phyloP scores from a whole-genome alignment of 805 yeast species.

The Cyberlindnera mrakii region DNA sequence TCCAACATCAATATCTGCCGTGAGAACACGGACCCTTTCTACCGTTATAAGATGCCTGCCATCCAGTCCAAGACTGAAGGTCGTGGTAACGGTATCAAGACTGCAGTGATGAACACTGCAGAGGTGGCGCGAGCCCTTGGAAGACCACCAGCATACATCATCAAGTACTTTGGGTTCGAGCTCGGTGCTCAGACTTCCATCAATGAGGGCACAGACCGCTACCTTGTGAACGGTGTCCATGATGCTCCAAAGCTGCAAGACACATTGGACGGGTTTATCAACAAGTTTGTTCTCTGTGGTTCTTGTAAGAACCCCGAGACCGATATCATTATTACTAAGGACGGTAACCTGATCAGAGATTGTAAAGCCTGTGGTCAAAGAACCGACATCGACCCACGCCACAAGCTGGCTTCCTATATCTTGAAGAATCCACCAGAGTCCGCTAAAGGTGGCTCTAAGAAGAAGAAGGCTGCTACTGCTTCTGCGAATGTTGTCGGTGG shows the following conservation, averaged over 20 bases:
- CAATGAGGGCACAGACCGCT: conserved; percentile 77
- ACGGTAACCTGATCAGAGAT: conserved; percentile 74
- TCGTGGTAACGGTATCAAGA: conserved; percentile 98
- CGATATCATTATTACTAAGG: conserved; percentile 73
- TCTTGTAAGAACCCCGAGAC: conserved; percentile 98
- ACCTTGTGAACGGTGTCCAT: conserved; percentile 90
- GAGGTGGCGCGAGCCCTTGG: conserved; percentile 94
- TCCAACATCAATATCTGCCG: conserved; percentile 90
- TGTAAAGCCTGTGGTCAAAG: conserved; percentile 98
- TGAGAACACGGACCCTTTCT: conserved; percentile 95
- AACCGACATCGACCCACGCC: conserved; percentile 76
- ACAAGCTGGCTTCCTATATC: conserved; percentile 80
- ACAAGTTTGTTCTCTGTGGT: conserved; percentile 88
- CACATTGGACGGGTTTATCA: conserved; percentile 87
- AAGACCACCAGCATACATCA: conserved; percentile 87
- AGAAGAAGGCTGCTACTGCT: conserved; percentile 76
- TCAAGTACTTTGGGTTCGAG: conserved; percentile 94
- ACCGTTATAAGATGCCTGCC: conserved; percentile 99
- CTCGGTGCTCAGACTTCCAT: conserved; percentile 93
- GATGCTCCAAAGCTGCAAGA: conserved; percentile 89
- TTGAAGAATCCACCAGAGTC: conserved; percentile 81
- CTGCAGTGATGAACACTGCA: conserved; percentile 81
- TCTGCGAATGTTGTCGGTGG: conserved; percentile 87
- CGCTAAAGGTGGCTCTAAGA: conserved; percentile 39
- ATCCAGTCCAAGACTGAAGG: conserved; percentile 97